Evolutionary conservation across 352 stramenopile genomes (phyloP).

Genomic region (Pythium biforme): DNA sequence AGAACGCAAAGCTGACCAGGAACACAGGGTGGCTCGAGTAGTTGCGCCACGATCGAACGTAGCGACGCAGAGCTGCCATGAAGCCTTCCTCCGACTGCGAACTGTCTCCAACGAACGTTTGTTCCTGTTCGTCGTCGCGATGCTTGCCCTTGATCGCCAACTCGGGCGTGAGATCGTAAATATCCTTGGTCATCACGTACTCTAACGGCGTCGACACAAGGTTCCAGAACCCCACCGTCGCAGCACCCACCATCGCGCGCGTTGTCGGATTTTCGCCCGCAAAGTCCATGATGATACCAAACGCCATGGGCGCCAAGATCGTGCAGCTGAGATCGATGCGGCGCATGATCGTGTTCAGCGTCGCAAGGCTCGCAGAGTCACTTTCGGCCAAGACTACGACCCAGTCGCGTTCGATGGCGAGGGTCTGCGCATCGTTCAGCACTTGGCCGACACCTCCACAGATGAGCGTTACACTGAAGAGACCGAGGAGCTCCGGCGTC

Average conservation of each 20-base stretch:
- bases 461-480: slow-evolving; percentile 57
- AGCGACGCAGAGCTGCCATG: slow-evolving; percentile 5
- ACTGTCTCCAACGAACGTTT: slow-evolving; percentile 8
- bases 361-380: slow-evolving; percentile 45
- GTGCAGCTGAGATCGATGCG: slow-evolving; percentile 82
- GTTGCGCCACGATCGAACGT: slow-evolving; percentile 23
- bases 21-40: slow-evolving; percentile 25
- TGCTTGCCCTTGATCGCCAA: slow-evolving; percentile 33
- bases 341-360: slow-evolving; percentile 77
- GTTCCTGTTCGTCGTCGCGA: slow-evolving; percentile 22
- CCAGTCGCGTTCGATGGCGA: slow-evolving; percentile 86
- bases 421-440: slow-evolving; percentile 71
- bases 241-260: slow-evolving; percentile 59
- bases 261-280: slow-evolving; percentile 57
- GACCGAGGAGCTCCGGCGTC: slow-evolving; percentile 39
- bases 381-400: slow-evolving; percentile 73
- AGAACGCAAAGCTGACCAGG: slow-evolving; percentile 27
- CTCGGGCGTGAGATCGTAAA: slow-evolving; percentile 56
- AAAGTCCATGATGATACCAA: slow-evolving; percentile 83
- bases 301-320: slow-evolving; percentile 67
- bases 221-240: slow-evolving; percentile 75
- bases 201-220: slow-evolving; percentile 74
- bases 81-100: not conserved
- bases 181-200: slow-evolving; percentile 68
- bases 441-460: slow-evolving; percentile 72